These are phyloP conservation scores for Metschnikowia gruessii DNA, from an alignment of 805 yeast genomes.

Conservation along the genomic window DNA sequence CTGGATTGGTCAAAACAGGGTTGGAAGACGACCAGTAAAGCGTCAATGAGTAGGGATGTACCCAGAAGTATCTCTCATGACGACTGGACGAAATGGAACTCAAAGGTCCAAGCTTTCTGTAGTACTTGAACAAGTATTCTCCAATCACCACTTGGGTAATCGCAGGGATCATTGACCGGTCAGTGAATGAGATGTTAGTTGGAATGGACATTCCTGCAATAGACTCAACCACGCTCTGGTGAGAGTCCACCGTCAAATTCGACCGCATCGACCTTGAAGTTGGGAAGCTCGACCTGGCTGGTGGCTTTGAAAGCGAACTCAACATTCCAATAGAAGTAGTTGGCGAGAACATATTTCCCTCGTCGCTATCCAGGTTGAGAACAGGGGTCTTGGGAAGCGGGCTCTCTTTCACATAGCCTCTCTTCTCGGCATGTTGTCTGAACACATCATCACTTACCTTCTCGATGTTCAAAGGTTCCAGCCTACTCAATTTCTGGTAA, in stretches of 20 bases:
- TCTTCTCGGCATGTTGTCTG: conserved; percentile 44
- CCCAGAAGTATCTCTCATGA: conserved; percentile 94
- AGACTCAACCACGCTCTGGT: conserved; percentile 28
- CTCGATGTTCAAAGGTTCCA: conserved; percentile 42
- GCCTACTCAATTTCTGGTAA: conserved; percentile 54
- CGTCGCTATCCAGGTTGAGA: conserved; percentile 21
- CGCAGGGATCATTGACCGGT: conserved; percentile 74
- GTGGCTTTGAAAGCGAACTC: conserved; percentile 6
- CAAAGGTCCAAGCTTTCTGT: conserved; percentile 70
- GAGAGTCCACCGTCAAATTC: conserved; percentile 30
- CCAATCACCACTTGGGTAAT: conserved; percentile 93
- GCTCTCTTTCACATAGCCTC: conserved; percentile 42
- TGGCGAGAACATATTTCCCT: conserved; percentile 27
- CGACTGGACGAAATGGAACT: conserved; percentile 73
- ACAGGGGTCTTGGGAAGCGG: conserved; percentile 23
- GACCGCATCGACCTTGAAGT: conserved; percentile 27
- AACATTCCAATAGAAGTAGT: conserved; percentile 16
- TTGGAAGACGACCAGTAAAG: conserved; percentile 84
- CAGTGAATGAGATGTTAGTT: conserved; percentile 63
- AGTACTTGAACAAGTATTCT: conserved; percentile 82
- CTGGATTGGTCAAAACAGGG: conserved; percentile 70
- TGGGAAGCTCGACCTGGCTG: not conserved
- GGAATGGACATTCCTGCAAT: conserved; percentile 45
- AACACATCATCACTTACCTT: conserved; percentile 46
- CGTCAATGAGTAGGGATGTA: conserved; percentile 89